These are phyloP conservation scores for Solanum virginianum DNA, from an alignment of 257 asterid genomes.

Conservation along the genomic window DNA sequence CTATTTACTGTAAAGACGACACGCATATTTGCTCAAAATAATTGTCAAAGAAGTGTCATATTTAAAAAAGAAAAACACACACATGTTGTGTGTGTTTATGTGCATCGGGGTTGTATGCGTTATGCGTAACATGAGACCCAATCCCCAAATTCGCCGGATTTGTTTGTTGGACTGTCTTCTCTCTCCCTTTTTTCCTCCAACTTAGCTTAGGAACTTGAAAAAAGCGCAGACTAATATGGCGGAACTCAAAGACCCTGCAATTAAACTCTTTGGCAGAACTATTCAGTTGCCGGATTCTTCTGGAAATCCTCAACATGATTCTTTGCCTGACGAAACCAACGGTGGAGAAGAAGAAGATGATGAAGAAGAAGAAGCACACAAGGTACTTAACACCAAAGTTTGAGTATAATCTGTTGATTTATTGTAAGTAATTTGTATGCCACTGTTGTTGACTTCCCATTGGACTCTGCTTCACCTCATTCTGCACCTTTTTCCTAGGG, in stretches of 20 bases:
- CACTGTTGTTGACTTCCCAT: not conserved
- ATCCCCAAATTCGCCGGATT: slow-evolving; percentile 10
- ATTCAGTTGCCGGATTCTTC: slow-evolving; percentile 44
- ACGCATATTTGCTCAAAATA: not conserved
- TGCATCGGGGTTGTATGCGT: not conserved
- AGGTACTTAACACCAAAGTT: slow-evolving; percentile 19
- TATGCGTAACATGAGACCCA: slow-evolving; percentile 14
- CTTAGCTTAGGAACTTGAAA: not conserved
- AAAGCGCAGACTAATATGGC: slow-evolving; percentile 25
- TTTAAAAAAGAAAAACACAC: not conserved
- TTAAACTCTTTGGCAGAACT: slow-evolving; percentile 83
- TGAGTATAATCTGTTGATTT: not conserved
- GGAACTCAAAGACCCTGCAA: slow-evolving; percentile 64
- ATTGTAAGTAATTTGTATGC: not conserved
- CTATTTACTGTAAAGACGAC: no score
- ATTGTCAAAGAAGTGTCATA: not conserved
- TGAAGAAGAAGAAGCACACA: slow-evolving; percentile 28
- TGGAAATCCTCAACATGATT: slow-evolving; percentile 17
- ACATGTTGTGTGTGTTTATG: not conserved
- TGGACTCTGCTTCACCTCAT: not conserved
- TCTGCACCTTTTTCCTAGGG: not conserved
- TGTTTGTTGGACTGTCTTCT: not conserved
- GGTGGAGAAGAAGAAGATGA: not conserved
- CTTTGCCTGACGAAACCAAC: not conserved
- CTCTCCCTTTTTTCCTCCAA: not conserved